phyloP scores from a whole-genome alignment of 441 rosid species.

The Melianthus villosus region DNA sequence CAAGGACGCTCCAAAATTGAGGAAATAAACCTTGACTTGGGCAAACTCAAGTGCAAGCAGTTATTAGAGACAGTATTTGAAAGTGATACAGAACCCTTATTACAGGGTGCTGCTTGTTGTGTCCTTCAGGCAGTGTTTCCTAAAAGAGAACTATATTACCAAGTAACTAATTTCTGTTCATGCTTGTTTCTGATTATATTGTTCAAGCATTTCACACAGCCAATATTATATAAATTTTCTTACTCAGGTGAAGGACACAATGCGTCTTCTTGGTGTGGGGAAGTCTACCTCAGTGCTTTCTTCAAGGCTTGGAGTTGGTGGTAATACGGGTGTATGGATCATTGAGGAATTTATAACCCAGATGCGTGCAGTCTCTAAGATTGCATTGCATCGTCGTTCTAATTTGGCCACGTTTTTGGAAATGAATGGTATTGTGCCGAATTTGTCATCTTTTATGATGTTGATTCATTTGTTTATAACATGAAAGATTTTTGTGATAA shows the following conservation, averaged over 20 bases:
- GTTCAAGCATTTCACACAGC: no score
- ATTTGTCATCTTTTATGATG: no score
- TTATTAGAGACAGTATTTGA: conserved; percentile 74
- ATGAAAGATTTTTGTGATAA: no score
- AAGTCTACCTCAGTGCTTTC: conserved; percentile 66
- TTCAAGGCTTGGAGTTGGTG: conserved; percentile 75
- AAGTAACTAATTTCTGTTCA: conserved; percentile 26
- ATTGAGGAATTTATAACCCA: conserved; percentile 94
- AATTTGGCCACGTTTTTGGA: conserved; percentile 77
- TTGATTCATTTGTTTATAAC: no score
- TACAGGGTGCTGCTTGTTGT: conserved; percentile 88
- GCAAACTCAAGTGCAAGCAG: conserved; percentile 68
- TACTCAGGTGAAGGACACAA: conserved; percentile 67
- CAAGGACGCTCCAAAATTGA: conserved; percentile 28
- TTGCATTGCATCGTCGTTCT: conserved; percentile 84
- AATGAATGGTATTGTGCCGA: conserved; percentile 40
- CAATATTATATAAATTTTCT: no score
- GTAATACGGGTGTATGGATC: conserved; percentile 60
- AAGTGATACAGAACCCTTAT: conserved; percentile 77
- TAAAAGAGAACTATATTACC: conserved; percentile 70
- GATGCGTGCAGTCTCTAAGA: conserved; percentile 98
- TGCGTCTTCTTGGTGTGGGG: conserved; percentile 97
- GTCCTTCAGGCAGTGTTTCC: conserved; percentile 86
- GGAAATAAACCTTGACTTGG: conserved; percentile 35
- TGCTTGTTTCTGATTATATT: conserved; percentile 3